These are phyloP conservation scores for Apiospora rasikravindrae DNA, from an alignment of 2,329 filamentous ascomycete genomes.

Conservation along the genomic window DNA sequence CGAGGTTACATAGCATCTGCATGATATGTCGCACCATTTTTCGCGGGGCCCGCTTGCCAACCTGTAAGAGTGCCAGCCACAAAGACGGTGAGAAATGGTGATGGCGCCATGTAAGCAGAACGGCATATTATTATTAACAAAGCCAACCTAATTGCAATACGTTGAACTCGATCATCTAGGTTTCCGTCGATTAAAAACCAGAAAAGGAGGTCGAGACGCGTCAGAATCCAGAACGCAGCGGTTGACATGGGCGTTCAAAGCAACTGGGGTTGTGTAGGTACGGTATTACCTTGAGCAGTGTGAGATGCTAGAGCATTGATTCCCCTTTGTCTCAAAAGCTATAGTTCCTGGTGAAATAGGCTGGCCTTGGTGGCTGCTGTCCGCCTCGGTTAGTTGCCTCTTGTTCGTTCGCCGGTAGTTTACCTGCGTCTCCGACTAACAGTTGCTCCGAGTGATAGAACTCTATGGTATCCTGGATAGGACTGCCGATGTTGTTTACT, in stretches of 20 bases:
- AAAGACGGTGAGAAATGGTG: neutral
- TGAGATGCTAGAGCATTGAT: neutral
- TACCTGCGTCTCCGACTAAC: neutral
- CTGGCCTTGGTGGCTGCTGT: neutral
- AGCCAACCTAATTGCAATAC: neutral
- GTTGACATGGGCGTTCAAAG: too few relatives aligned
- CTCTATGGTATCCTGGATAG: neutral
- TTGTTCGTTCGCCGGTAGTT: neutral
- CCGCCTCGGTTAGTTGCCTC: neutral
- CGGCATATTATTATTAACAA: too few relatives aligned
- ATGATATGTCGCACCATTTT: slow-evolving; percentile 1
- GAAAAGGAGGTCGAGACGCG: neutral
- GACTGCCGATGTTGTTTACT: neutral
- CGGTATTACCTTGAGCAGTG: neutral
- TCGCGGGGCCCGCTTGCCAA: neutral
- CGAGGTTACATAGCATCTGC: neutral
- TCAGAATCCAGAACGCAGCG: too few relatives aligned
- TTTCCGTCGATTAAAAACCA: neutral
- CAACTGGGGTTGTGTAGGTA: neutral
- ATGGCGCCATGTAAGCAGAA: neutral
- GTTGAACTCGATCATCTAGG: neutral
- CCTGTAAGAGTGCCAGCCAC: neutral
- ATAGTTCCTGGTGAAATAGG: neutral
- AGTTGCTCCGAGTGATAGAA: neutral
- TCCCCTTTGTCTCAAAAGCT: neutral